A percentile compares a stretch with the other conserved stretches of the same genome.
Conservation (phyloP, 139 green algal genomes). For the Micromonas pusilla region DNA sequence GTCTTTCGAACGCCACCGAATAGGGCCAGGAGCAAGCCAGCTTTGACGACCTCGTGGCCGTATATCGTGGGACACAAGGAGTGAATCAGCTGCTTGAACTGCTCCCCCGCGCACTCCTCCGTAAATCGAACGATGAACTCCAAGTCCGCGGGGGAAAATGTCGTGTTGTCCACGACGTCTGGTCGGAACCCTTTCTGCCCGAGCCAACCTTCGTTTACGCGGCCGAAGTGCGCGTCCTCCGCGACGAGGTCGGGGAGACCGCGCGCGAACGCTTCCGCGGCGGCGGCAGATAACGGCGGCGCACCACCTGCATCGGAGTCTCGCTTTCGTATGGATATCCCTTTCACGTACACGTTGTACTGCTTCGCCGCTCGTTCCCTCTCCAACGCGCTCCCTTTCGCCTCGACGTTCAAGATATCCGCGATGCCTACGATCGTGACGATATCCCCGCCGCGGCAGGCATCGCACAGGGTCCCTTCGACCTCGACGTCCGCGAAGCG, state of each 20-base stretch:
- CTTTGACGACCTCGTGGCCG: constrained; percentile 96
- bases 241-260: not conserved
- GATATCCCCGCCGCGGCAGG: not conserved
- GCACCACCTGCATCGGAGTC: not conserved
- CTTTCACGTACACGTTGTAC: not conserved
- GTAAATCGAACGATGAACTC: constrained; percentile 16
- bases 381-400: not conserved
- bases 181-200: not conserved
- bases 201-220: not conserved
- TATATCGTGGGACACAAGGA: constrained; percentile 98
- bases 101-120: not conserved
- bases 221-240: not conserved
- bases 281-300: not conserved
- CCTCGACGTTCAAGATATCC: not conserved
- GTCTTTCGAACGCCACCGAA: constrained; percentile 66
- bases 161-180: not conserved
- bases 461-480: not conserved
- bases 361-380: not conserved
- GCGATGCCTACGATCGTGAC: not conserved
- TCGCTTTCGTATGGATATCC: not conserved
- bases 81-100: constrained; percentile 79
- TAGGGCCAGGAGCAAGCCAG: constrained; percentile 79
- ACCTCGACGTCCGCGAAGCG: not conserved
- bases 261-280: not conserved
- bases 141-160: not conserved